Evolutionary conservation across 441 rosid genomes (phyloP).

Genomic region (Lepidium campestre): DNA sequence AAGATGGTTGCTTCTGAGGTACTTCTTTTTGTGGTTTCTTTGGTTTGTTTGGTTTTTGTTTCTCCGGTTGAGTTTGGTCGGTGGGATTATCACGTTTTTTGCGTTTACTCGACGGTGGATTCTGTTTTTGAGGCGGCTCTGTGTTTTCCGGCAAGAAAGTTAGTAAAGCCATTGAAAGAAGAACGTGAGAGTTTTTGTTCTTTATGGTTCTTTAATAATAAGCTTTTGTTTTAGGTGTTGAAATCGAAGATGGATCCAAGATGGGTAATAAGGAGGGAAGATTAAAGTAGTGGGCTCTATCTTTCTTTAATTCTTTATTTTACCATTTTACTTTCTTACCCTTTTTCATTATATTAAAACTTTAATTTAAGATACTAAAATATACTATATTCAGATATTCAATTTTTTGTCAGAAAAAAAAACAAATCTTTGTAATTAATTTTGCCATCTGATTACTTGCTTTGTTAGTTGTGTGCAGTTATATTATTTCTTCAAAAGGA

Average conservation of each 20-base stretch:
- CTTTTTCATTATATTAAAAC: background rate
- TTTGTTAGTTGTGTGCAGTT: slow-evolving; percentile 21
- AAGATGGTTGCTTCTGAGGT: slow-evolving; percentile 45
- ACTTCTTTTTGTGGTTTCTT: slow-evolving; percentile 23
- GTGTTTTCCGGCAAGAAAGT: slow-evolving; percentile 48
- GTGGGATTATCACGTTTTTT: slow-evolving; percentile 24
- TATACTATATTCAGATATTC: slow-evolving; percentile 3
- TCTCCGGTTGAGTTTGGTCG: slow-evolving; percentile 23
- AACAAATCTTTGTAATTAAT: background rate
- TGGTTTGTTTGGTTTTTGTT: slow-evolving; percentile 25
- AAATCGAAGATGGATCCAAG: slow-evolving; percentile 51
- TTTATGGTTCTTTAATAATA: slow-evolving; percentile 21
- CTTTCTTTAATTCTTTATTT: slow-evolving; percentile 22
- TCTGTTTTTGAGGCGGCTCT: slow-evolving; percentile 19
- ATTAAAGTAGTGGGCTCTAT: slow-evolving; percentile 36
- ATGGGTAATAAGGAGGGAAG: slow-evolving; percentile 30
- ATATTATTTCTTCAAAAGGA: background rate
- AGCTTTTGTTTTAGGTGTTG: slow-evolving; percentile 18
- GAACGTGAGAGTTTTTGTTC: slow-evolving; percentile 25
- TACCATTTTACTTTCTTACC: slow-evolving; percentile 15
- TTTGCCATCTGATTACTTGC: slow-evolving; percentile 13
- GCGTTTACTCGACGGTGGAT: slow-evolving; percentile 24
- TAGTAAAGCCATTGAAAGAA: slow-evolving; percentile 55
- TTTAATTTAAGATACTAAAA: background rate
- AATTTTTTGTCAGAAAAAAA: slow-evolving; percentile 19